Evolutionary conservation across 257 asterid genomes (phyloP), one percentile per base, ranked within the genome.

Genomic region (Primulina eburnea): DNA sequence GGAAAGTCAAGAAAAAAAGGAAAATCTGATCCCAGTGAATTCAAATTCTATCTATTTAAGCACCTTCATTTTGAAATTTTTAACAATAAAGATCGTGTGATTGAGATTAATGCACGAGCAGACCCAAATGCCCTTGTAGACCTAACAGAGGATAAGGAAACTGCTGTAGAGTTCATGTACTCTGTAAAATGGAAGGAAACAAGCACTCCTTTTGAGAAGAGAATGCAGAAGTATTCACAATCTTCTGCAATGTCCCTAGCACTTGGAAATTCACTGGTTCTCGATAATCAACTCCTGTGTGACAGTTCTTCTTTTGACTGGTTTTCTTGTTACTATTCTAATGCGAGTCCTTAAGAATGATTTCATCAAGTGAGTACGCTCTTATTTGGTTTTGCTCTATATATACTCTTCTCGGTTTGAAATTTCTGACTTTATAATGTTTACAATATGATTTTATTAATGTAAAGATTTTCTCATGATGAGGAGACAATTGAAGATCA

Each of bases 271-370:
- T 64, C 88, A 82, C 60, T 85, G 90, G 88, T 85, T 83, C 79
- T 85, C 90, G 55, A 85, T 83, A 57, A 77, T 85, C 60, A 85
- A 85, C 78, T 85, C 86, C 29, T 85, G 90, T 68, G 90, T 85
- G 66, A 85, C 90, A 8, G 88, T 85, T 68, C 83, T 85, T 34
- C 86, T 85, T 71, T 80, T 83, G n/a, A 81, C 90, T 47, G 90
- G 86, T 12, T 85, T 83, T 73, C 86, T 83, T 8, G 88, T 86
- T 34, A 85, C 85, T 24, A 85, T 85, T 69, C 79, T 85, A 18
- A 85, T 85, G 90, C 77, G 90, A 38, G 90, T 85, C 2, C 88
- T 85, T 37, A 85, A 85, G 80, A 83, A 85, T 81, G 83, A 83
- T 70, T 83, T 80, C 70, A 80, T 80, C 32, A 83, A 83, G 87